phyloP scores from a whole-genome alignment of 176 grass and related monocot species.

The Hordeum marinum region DNA sequence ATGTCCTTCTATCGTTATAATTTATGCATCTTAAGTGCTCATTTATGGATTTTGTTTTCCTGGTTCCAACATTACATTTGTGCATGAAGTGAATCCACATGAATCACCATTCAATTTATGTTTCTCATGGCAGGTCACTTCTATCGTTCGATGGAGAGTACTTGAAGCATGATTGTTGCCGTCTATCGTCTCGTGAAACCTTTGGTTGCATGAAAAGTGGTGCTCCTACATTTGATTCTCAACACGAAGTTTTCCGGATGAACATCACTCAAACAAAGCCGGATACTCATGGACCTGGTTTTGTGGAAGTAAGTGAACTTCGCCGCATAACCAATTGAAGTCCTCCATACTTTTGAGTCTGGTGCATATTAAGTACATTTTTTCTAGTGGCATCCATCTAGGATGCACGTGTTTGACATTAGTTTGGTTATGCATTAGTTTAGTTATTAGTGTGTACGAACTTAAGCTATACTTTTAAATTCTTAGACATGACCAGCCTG shows the following conservation, averaged over 20 bases:
- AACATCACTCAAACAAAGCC: slow-evolving; percentile 44
- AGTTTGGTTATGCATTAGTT: neutral
- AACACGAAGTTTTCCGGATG: slow-evolving; percentile 71
- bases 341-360: neutral
- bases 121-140: slow-evolving; percentile 70
- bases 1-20: neutral
- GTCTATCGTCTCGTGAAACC: slow-evolving; percentile 27
- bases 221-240: slow-evolving; percentile 21
- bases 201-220: slow-evolving; percentile 23
- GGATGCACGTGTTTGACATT: neutral
- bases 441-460: neutral
- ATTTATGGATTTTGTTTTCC: neutral
- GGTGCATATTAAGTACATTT: slow-evolving; percentile 7
- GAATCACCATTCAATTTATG: neutral
- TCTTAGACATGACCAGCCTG: neutral
- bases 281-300: slow-evolving; percentile 71
- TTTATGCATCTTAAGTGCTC: neutral
- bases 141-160: slow-evolving; percentile 91
- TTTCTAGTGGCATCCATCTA: neutral
- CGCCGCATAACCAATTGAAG: neutral
- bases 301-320: slow-evolving; percentile 78
- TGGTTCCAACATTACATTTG: neutral
- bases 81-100: slow-evolving; percentile 15
- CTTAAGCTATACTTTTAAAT: neutral
- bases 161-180: slow-evolving; percentile 56